Evolutionary conservation across 371 early-diverging fungal genomes (phyloP).

Genomic region (Lichtheimia ramosa): DNA sequence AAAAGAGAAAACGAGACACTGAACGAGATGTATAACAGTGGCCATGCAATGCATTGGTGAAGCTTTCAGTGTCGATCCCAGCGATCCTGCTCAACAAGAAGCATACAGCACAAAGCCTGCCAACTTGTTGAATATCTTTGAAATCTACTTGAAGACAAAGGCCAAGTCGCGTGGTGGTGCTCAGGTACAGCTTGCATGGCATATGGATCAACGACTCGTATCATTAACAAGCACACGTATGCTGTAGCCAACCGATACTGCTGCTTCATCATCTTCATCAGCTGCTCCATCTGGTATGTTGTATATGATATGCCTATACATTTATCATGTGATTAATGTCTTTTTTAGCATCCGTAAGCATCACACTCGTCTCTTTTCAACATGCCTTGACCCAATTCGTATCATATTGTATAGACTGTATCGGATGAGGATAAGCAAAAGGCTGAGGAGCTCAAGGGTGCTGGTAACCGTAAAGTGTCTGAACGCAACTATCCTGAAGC

Average conservation of each 20-base stretch:
- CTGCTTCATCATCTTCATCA: constrained; percentile 11
- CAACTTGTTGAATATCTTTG: constrained; percentile 80
- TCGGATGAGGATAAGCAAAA: constrained; percentile 68
- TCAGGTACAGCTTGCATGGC: constrained; percentile 6
- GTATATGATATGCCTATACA: no score
- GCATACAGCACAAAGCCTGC: constrained; percentile 84
- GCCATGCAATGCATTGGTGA: constrained; percentile 95
- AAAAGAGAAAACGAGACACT: not conserved
- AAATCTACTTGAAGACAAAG: constrained; percentile 87
- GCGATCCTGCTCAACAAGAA: constrained; percentile 66
- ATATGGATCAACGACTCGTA: no score
- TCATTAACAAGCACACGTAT: no score
- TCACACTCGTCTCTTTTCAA: not conserved
- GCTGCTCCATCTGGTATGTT: constrained; percentile 7
- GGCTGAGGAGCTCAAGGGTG: constrained; percentile 86
- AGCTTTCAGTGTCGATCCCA: constrained; percentile 84
- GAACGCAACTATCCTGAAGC: constrained; percentile 85
- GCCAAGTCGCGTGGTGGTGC: constrained; percentile 41
- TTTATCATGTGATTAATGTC: not conserved
- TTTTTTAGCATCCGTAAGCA: constrained; percentile 4
- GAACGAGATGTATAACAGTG: constrained; percentile 31
- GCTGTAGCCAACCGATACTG: not conserved
- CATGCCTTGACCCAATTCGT: not conserved
- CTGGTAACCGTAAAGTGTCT: constrained; percentile 81
- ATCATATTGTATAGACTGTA: constrained; percentile 9